phyloP scores from a whole-genome alignment of 352 stramenopile species.

The Globisporangium nodosum region DNA sequence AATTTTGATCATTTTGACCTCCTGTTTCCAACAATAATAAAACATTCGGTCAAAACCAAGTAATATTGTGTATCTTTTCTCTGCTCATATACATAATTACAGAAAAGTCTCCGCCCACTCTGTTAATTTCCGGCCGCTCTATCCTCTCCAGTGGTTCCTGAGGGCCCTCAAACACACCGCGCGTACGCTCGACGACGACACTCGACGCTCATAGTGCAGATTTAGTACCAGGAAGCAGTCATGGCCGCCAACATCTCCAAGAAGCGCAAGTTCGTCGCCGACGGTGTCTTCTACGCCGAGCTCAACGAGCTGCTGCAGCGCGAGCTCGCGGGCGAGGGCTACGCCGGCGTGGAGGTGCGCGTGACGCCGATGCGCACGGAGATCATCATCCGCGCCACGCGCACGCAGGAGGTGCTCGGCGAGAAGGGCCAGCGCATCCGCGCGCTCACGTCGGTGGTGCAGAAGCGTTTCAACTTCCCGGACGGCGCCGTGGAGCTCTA shows the following conservation, averaged over 20 bases:
- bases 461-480: conserved; percentile 98
- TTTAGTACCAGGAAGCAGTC: conserved; percentile 19
- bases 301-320: conserved; percentile 98
- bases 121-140: not conserved
- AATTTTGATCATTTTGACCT: not conserved
- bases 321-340: conserved; percentile 98
- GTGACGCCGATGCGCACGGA: conserved; percentile 98
- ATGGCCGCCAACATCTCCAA: conserved; percentile 95
- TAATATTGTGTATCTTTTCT: not conserved
- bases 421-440: conserved; percentile 99
- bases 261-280: conserved; percentile 99
- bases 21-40: too few species aligned
- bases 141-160: not conserved
- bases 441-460: conserved; percentile 98
- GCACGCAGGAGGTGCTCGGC: conserved; percentile 98
- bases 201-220: conserved; percentile 8
- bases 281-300: conserved; percentile 99
- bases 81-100: too few species aligned
- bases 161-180: not conserved
- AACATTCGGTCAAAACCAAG: too few species aligned
- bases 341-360: conserved; percentile 98
- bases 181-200: not conserved
- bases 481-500: conserved; percentile 97
- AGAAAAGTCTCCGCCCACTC: too few species aligned
- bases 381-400: conserved; percentile 99